Percentiles rank a stretch among this genome's conserved stretches.
phyloP scores from a whole-genome alignment of 192 early-diverging fungal species.

The Chytriomyces confervae region DNA sequence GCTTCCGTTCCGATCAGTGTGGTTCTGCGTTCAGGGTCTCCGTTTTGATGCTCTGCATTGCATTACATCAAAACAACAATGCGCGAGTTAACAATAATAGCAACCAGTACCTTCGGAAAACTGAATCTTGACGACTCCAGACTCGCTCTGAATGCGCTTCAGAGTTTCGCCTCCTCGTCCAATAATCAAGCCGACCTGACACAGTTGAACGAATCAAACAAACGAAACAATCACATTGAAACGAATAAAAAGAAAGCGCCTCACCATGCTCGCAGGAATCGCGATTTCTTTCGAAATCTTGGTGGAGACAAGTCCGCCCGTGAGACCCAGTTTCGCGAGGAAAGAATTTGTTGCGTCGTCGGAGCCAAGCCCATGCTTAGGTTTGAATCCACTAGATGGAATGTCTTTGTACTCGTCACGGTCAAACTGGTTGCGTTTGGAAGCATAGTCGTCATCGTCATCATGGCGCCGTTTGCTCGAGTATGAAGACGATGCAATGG shows the following conservation, averaged over 20 bases:
- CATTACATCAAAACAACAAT: neutral
- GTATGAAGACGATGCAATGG: neutral
- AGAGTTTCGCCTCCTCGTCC: conserved; percentile 80
- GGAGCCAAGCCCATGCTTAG: conserved; percentile 5
- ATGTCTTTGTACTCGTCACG: conserved; percentile 6
- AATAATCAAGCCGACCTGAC: conserved; percentile 78
- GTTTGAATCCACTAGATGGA: conserved; percentile 17
- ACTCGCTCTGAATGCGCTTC: conserved; percentile 74
- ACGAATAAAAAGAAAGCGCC: neutral
- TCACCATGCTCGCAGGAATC: conserved; percentile 30
- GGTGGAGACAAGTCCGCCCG: conserved; percentile 3
- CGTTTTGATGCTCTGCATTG: too few species aligned
- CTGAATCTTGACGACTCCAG: conserved; percentile 73
- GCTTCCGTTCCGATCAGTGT: conserved; percentile 73
- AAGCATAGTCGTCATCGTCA: conserved; percentile 4
- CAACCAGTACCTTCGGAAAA: conserved; percentile 53
- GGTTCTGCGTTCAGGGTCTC: conserved; percentile 45
- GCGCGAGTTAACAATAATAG: neutral
- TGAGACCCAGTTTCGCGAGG: conserved; percentile 21
- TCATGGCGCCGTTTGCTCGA: neutral
- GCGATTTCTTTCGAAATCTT: conserved; percentile 23
- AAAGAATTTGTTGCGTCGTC: conserved; percentile 30
- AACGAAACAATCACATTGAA: conserved; percentile 39
- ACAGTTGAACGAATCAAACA: conserved; percentile 50
- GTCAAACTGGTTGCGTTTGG: too few species aligned